Evolutionary conservation across 352 stramenopile species (phyloP), one percentile per base, ranked within the genome.

Genomic region (Globisporangium emineosum): DNA sequence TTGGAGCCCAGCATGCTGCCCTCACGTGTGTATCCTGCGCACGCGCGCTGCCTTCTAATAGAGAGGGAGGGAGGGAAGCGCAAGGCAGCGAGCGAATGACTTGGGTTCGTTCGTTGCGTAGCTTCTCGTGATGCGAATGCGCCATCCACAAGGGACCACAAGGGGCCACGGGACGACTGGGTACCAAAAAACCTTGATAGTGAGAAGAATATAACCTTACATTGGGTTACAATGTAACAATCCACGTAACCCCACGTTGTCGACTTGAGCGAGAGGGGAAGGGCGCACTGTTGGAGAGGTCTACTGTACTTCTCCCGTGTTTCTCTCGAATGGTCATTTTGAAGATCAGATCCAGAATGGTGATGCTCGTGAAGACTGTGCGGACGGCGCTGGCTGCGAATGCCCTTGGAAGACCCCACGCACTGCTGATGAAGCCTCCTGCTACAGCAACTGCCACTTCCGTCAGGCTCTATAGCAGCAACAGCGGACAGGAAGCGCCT

Each of bases 1-100:
- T 65, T 65, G 33, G 59, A 57, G 0, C 59, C 59, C 49, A 57
- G 47, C 37, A 62, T 57, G 51, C 29, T 13, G 25, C 21, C 5
- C 37, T 43, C 13, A n/a, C 13, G 2, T 43, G 15, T 19, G 37
- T 15, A 15, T 3, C 13, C 13, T 27, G 47, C 23, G 21, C 21
- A 15, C 29, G 21, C 19, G 8, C 19, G 49, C 37, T 35, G n/a
- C 25, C 19, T 23, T 12, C 23, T 54, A n/a, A 23, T 27, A 30
- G 37, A 43, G 47, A 19, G 45, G 8, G 47, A 15, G 15, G 30
- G n/a, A 9, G 47, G 47, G 27, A 19, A 53, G 13, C 4, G 13
- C 37, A n/a, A 43, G 17, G 37, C 37, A 43, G 37, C 13, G 7
- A 37, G 32, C n/a, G n/a, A 10, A 12, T 12, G 13, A 21, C 21